phyloP scores from a whole-genome alignment of 371 early-diverging fungal species.

The Dinochytrium kinnereticum region DNA sequence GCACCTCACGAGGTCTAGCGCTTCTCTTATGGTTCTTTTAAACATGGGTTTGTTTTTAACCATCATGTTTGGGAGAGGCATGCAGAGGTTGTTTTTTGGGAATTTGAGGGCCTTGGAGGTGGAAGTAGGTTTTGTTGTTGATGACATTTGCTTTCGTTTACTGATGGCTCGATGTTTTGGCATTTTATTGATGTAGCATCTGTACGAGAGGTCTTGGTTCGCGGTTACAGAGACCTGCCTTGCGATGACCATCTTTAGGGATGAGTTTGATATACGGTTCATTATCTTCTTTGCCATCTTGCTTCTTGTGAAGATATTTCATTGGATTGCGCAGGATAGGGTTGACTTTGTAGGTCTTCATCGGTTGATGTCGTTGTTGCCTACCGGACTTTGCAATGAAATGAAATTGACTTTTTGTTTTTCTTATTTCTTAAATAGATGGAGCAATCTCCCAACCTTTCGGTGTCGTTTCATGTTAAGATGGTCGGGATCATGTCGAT shows the following conservation, averaged over 20 bases:
- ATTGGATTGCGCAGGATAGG: slow-evolving; percentile 93
- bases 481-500: slow-evolving; percentile 70
- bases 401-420: too few relatives aligned
- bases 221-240: slow-evolving; percentile 94
- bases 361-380: neutral
- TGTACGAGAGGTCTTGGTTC: slow-evolving; percentile 95
- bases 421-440: slow-evolving; percentile 66
- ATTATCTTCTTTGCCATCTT: slow-evolving; percentile 81
- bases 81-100: slow-evolving; percentile 89
- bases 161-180: neutral
- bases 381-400: too few relatives aligned
- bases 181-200: slow-evolving; percentile 72
- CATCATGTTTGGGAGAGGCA: slow-evolving; percentile 73
- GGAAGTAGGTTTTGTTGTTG: slow-evolving; percentile 61
- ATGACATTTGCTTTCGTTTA: neutral
- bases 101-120: slow-evolving; percentile 87
- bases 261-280: slow-evolving; percentile 89
- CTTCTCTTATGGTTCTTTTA: slow-evolving; percentile 83
- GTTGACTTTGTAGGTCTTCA: slow-evolving; percentile 83
- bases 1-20: slow-evolving; percentile 82
- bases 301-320: slow-evolving; percentile 90
- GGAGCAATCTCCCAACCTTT: slow-evolving; percentile 78
- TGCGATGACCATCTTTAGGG: slow-evolving; percentile 94
- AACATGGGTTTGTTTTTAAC: slow-evolving; percentile 82
- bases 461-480: slow-evolving; percentile 67